These are phyloP conservation scores for Botrytis aclada DNA, from an alignment of 2,329 filamentous ascomycete genomes.

Conservation along the genomic window DNA sequence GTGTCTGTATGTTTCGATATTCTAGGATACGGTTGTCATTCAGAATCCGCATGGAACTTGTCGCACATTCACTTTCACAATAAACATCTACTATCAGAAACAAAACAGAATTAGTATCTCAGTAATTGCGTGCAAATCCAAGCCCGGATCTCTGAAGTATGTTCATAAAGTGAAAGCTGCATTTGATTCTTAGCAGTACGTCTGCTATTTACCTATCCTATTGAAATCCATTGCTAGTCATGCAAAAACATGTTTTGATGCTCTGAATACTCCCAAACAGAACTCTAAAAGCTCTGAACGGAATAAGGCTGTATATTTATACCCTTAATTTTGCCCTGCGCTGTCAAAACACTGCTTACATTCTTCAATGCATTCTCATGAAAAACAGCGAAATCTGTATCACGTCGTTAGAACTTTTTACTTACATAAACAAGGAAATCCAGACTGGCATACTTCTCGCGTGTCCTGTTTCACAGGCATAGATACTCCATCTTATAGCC, in stretches of 20 bases:
- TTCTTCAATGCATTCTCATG: slow-evolving; percentile 14
- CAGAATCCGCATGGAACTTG: background rate
- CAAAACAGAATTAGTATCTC: background rate
- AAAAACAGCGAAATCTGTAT: slow-evolving; percentile 12
- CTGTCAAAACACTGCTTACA: slow-evolving; percentile 1
- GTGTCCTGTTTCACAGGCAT: slow-evolving; percentile 9
- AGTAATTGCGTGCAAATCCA: background rate
- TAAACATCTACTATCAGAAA: background rate
- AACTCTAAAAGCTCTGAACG: background rate
- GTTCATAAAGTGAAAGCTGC: background rate
- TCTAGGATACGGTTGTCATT: background rate
- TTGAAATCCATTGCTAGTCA: background rate
- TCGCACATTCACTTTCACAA: background rate
- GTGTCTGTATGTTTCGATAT: background rate
- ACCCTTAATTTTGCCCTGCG: slow-evolving; percentile 1
- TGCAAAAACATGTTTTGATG: background rate
- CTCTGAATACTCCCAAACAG: background rate
- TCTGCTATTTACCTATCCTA: too few species aligned
- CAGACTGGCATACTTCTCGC: background rate
- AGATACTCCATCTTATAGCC: slow-evolving; percentile 10
- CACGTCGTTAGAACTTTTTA: background rate
- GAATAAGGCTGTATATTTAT: background rate
- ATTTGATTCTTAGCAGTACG: background rate
- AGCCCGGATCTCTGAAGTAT: background rate
- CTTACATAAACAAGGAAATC: background rate